Conservation (phyloP, 176 grass and related monocot genomes). For the Miscanthus lutarioriparius region DNA sequence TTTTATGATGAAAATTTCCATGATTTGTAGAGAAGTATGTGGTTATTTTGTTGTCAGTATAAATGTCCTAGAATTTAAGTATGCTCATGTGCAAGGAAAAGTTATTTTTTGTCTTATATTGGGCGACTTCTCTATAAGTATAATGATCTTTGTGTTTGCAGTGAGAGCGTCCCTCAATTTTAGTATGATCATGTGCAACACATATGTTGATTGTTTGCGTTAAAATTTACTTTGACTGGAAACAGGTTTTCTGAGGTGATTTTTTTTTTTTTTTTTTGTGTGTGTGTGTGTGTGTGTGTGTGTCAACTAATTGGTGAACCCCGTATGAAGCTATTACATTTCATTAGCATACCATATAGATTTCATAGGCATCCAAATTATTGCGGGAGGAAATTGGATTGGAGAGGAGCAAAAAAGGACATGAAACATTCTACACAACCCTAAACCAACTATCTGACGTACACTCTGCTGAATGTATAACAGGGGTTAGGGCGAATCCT, state of each 20-base stretch:
- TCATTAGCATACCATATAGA: constrained; percentile 12
- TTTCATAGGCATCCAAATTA: constrained; percentile 2
- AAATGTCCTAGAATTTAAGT: neutral
- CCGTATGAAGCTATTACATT: neutral
- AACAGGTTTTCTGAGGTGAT: constrained; percentile 6
- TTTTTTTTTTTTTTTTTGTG: constrained; percentile 1
- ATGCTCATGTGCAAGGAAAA: neutral
- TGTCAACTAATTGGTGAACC: neutral
- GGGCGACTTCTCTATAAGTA: neutral
- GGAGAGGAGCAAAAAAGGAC: neutral
- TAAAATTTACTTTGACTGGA: neutral
- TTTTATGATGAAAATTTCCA: constrained; percentile 30
- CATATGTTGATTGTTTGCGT: constrained; percentile 7
- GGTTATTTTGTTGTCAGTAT: neutral
- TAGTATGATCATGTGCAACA: constrained; percentile 11
- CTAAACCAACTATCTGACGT: constrained; percentile 28
- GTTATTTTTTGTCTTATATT: neutral
- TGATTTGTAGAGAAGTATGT: neutral
- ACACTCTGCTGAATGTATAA: constrained; percentile 20
- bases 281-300: too few relatives aligned
- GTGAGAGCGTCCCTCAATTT: constrained; percentile 22
- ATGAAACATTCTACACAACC: constrained; percentile 37
- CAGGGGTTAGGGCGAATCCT: constrained; percentile 15
- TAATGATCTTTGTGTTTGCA: constrained; percentile 21
- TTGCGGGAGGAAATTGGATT: constrained; percentile 8